These are phyloP conservation scores for Hippophae gyantsensis DNA, from an alignment of 306 rosid genomes.

Conservation along the genomic window DNA sequence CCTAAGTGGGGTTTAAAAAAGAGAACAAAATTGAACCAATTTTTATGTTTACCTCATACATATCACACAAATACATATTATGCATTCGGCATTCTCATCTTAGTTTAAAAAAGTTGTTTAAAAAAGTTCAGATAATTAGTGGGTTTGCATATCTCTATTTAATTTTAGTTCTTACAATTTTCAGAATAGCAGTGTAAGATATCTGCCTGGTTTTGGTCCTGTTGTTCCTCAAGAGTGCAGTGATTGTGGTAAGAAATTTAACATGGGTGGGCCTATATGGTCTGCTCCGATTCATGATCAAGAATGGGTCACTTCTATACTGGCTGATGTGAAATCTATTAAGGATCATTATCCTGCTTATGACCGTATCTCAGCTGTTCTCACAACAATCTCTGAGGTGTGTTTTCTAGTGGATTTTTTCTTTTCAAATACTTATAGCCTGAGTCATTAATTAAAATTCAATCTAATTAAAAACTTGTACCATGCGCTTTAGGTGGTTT, in stretches of 20 bases:
- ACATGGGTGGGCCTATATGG: constrained; percentile 98
- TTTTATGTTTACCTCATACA: too few relatives aligned
- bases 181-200: constrained; percentile 74
- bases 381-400: constrained; percentile 90
- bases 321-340: constrained; percentile 56
- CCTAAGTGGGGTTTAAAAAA: too few relatives aligned
- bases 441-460: too few relatives aligned
- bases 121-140: too few relatives aligned
- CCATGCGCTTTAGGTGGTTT: too few relatives aligned
- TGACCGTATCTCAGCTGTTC: constrained; percentile 73
- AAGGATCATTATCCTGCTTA: constrained; percentile 77
- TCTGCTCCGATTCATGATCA: constrained; percentile 94
- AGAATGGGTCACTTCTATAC: constrained; percentile 84
- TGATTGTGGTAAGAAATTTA: constrained; percentile 85
- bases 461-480: too few relatives aligned
- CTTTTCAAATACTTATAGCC: too few relatives aligned
- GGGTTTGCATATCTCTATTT: background rate
- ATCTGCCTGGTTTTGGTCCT: constrained; percentile 91
- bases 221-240: constrained; percentile 79
- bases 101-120: too few relatives aligned
- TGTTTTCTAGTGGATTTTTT: background rate
- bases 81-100: too few relatives aligned
- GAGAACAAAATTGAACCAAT: too few relatives aligned
- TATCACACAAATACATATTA: too few relatives aligned
- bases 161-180: constrained; percentile 1